A percentile compares a stretch with the other conserved stretches of the same genome.
Evolutionary conservation across 2,329 filamentous ascomycete genomes (phyloP).

Genomic region (Xylariaceae sp.): DNA sequence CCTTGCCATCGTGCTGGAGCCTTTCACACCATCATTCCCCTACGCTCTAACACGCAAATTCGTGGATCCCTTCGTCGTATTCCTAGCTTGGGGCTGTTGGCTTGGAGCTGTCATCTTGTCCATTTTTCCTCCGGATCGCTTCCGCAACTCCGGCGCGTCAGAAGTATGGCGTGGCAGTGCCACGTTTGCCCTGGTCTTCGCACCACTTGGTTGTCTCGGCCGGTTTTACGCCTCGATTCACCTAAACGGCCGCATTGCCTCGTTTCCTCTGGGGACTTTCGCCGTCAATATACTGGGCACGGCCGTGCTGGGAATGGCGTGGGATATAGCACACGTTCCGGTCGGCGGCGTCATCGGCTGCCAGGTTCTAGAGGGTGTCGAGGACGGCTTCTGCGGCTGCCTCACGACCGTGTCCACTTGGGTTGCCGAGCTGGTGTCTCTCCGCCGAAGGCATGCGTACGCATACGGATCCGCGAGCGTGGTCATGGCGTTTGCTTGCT

Average conservation of each 20-base stretch:
- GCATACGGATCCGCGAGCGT: constrained; percentile 63
- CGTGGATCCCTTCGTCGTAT: constrained; percentile 58
- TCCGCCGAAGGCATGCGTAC: constrained; percentile 55
- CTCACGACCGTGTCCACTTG: constrained; percentile 65
- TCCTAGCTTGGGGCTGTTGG: constrained; percentile 73
- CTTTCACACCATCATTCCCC: constrained; percentile 56
- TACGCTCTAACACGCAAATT: constrained; percentile 52
- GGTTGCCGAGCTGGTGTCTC: constrained; percentile 54
- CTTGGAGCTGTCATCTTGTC: constrained; percentile 69
- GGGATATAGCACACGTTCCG: constrained; percentile 69
- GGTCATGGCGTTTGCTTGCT: constrained; percentile 47
- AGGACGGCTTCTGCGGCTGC: constrained; percentile 66
- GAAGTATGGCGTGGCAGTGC: constrained; percentile 72
- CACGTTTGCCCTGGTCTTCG: constrained; percentile 75
- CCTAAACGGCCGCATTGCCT: constrained; percentile 62
- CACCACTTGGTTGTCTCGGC: constrained; percentile 71
- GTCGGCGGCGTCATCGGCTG: constrained; percentile 55
- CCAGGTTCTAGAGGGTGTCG: constrained; percentile 62
- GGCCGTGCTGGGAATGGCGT: constrained; percentile 68
- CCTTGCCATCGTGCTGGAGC: constrained; percentile 59
- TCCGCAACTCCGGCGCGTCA: constrained; percentile 28
- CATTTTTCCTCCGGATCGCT: constrained; percentile 62
- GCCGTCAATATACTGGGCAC: constrained; percentile 76
- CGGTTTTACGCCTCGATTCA: constrained; percentile 69
- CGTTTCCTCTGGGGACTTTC: constrained; percentile 86